Conservation (phyloP, 1,284 basidiomycete genomes). For the Puccinia triticina region DNA sequence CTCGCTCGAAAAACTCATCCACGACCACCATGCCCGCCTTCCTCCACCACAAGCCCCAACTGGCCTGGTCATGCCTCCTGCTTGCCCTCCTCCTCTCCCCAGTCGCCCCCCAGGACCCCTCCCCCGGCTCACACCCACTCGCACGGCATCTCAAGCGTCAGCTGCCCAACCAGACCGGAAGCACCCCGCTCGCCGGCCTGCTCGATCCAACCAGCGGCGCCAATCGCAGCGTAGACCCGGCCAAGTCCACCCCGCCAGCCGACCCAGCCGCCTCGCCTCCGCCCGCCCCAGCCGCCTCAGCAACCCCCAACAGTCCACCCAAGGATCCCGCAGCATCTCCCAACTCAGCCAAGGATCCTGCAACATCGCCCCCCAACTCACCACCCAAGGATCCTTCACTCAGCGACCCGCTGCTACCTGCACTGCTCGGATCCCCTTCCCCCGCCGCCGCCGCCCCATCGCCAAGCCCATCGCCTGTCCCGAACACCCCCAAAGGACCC, state of each 20-base stretch:
- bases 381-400: not conserved
- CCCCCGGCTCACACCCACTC: not conserved
- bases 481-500: not conserved
- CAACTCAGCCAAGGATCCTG: not conserved
- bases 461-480: not conserved
- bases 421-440: not conserved
- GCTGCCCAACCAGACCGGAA: constrained; percentile 7
- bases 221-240: not conserved
- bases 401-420: not conserved
- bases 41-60: not conserved
- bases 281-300: not conserved
- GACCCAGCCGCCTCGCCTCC: not conserved
- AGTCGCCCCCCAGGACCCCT: not conserved
- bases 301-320: not conserved
- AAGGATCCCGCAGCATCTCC: not conserved
- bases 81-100: not conserved
- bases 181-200: not conserved
- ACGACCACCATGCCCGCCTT: not conserved
- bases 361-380: not conserved
- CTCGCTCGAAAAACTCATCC: no score
- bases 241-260: not conserved
- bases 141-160: not conserved
- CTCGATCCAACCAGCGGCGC: not conserved
- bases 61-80: not conserved
- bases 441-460: not conserved